Evolutionary conservation across 2,329 filamentous ascomycete genomes (phyloP).

Genomic region (Scortechinia acanthostroma): DNA sequence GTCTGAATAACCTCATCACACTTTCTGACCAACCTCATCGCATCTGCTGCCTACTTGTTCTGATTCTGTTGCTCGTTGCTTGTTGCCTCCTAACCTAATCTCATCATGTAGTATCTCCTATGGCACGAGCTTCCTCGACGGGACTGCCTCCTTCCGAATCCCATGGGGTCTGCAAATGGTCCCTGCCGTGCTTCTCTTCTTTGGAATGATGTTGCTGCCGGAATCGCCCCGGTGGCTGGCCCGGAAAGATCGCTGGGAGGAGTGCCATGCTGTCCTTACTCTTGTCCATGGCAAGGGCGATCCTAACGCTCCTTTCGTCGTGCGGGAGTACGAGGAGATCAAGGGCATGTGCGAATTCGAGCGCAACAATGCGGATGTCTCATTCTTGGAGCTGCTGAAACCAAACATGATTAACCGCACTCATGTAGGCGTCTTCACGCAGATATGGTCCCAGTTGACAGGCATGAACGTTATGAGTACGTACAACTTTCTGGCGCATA

Average conservation of each 20-base stretch:
- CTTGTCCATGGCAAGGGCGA: constrained; percentile 62
- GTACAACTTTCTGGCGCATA: constrained; percentile 12
- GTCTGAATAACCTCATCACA: too few species aligned
- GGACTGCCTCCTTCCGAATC: constrained; percentile 35
- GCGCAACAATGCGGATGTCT: constrained; percentile 59
- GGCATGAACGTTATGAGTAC: constrained; percentile 70
- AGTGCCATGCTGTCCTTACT: constrained; percentile 35
- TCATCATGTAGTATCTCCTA: background rate
- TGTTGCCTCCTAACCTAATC: too few species aligned
- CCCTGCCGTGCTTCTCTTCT: constrained; percentile 30
- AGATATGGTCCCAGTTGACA: constrained; percentile 71
- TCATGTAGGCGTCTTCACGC: constrained; percentile 63
- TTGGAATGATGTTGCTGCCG: constrained; percentile 32
- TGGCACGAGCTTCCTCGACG: background rate
- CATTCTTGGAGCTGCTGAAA: constrained; percentile 65
- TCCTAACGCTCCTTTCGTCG: constrained; percentile 55
- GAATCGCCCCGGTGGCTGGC: constrained; percentile 42
- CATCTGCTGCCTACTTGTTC: constrained; percentile 6
- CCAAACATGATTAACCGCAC: constrained; percentile 71
- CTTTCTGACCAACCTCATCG: constrained; percentile 4
- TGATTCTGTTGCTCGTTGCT: too few species aligned
- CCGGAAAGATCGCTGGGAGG: constrained; percentile 36
- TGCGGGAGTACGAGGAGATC: constrained; percentile 65
- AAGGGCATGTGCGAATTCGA: constrained; percentile 70
- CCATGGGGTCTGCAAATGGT: constrained; percentile 39